phyloP scores from a whole-genome alignment of 1,139 yeast species.

The Hyphopichia wangnamkhiaoensis region DNA sequence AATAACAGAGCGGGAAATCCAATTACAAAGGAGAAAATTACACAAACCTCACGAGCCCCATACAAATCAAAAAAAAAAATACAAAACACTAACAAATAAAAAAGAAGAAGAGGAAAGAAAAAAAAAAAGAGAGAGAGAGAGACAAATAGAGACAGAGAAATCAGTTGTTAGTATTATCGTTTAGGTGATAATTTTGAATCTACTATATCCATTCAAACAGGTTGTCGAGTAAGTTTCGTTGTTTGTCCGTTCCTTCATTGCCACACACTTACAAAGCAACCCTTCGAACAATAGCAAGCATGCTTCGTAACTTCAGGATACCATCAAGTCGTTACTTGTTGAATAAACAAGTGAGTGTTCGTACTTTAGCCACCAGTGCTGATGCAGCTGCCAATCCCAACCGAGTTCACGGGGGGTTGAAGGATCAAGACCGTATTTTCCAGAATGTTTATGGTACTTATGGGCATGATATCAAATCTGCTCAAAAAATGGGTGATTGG shows the following conservation, averaged over 20 bases:
- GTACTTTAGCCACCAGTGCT: slow-evolving; percentile 46
- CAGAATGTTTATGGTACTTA: slow-evolving; percentile 77
- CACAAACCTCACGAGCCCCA: neutral
- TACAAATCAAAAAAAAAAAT: neutral
- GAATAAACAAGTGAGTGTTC: slow-evolving; percentile 9
- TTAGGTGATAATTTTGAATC: neutral
- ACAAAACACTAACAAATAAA: neutral
- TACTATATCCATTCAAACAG: neutral
- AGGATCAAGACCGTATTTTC: slow-evolving; percentile 82
- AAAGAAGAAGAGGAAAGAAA: neutral
- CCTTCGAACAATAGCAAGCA: no score
- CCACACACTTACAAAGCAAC: slow-evolving; percentile 5
- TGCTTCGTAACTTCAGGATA: slow-evolving; percentile 24
- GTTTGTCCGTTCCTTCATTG: neutral
- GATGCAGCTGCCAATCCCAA: slow-evolving; percentile 54
- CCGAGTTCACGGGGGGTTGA: slow-evolving; percentile 70
- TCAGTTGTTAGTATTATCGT: neutral
- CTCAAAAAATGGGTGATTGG: slow-evolving; percentile 86
- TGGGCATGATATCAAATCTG: slow-evolving; percentile 73
- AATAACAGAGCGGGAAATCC: slow-evolving; percentile 1
- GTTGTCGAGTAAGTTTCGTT: neutral
- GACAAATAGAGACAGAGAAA: neutral
- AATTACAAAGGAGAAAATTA: neutral
- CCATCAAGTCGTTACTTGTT: neutral
- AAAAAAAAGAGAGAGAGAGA: neutral